Evolutionary conservation across 495 filamentous ascomycete species (phyloP).

Genomic region (Talaromyces adpressus): DNA sequence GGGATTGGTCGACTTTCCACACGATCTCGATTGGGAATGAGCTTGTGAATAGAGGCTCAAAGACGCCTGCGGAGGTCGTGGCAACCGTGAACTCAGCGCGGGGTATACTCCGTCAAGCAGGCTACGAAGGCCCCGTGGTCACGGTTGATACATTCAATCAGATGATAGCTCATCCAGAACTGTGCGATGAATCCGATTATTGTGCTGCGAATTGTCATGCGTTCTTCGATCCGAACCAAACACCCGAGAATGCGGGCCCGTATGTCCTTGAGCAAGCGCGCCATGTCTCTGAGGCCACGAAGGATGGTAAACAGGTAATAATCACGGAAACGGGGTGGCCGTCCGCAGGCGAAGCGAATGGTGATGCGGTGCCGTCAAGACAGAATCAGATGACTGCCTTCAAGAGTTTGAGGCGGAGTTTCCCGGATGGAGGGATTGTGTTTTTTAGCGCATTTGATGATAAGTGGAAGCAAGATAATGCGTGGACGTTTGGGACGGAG

Average conservation of each 20-base stretch:
- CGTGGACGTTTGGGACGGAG: constrained; percentile 59
- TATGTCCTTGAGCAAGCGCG: constrained; percentile 51
- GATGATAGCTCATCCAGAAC: constrained; percentile 53
- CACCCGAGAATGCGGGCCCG: constrained; percentile 50
- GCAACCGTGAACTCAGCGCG: constrained; percentile 51
- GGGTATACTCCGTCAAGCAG: constrained; percentile 45
- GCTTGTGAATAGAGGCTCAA: constrained; percentile 58
- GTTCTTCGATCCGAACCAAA: constrained; percentile 65
- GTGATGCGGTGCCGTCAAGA: constrained; percentile 52
- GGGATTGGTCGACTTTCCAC: constrained; percentile 58
- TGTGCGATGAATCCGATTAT: constrained; percentile 71
- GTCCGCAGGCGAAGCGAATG: constrained; percentile 52
- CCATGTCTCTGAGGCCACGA: constrained; percentile 40
- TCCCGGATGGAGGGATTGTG: constrained; percentile 43
- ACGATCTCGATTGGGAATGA: constrained; percentile 79
- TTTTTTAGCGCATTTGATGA: constrained; percentile 74
- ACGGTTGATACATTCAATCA: constrained; percentile 73
- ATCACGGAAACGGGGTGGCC: constrained; percentile 89
- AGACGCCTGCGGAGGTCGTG: constrained; percentile 42
- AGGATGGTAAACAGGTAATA: constrained; percentile 43
- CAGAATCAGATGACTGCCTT: constrained; percentile 60
- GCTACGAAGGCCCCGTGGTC: constrained; percentile 68
- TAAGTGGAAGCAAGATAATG: constrained; percentile 66
- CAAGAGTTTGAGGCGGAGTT: constrained; percentile 48
- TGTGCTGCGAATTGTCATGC: constrained; percentile 77